Evolutionary conservation across 1,284 basidiomycete genomes (phyloP), one percentile per base, ranked within the genome.

Genomic region (Marasmius sp.): DNA sequence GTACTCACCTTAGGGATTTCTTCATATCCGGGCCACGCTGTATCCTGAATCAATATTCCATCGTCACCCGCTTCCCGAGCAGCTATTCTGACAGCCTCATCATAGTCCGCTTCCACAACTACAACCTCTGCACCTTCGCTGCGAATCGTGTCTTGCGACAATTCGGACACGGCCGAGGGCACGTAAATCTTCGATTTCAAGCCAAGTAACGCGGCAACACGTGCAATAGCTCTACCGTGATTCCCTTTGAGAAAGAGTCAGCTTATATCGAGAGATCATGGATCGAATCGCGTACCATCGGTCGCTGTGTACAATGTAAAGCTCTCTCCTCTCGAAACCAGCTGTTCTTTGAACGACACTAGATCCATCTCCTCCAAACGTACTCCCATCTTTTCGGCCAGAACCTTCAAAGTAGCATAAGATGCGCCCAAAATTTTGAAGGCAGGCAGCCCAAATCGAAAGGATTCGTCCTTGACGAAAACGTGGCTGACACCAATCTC

Each of bases 351-450:
- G 18, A 64, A 41, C 34, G 39, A 34, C 18, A 34, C 43, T 43
- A 61, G 22, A 45, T 58, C 45, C 4, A 37, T 58, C 9, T 34
- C 45, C 14, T 48, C 57, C 20, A 59, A 18, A 12, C 27, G 37
- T 11, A 66, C 20, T n/a, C 39, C 22, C 48, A 64, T 47, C 48
- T 49, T 58, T 9, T 49, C 12, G 12, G 58, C 45, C 34, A 64
- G 33, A 12, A 57, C 63, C 11, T 43, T 33, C 27, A 56, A 64
- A 22, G 58, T 56, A 14, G 52, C 63, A 63, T 63, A 66, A 16
- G 63, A 62, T 12, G 65, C 65, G 45, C 65, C 65, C 18, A 66
- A 58, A 20, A 64, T 66, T 49, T 66, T 66, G 63, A 66, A 66
- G 3, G 65, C 57, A 10, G 65, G 63, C n/a, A 66, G 18, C 6